Base-by-base conservation (phyloP, 441 rosid species). In the Populus hybrid region DNA sequence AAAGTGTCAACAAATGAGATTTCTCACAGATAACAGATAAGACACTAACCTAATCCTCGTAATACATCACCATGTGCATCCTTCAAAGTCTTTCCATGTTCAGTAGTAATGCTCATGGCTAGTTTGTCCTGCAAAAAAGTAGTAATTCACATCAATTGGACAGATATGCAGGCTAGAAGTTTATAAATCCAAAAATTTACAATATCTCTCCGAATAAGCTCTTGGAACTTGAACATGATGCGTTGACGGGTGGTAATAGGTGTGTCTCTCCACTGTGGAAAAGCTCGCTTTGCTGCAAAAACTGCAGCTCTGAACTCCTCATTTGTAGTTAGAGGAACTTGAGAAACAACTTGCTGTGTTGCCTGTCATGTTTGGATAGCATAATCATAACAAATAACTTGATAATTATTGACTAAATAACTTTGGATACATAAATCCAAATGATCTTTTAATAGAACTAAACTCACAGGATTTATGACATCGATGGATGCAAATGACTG, bases 11-110 rank as follows among this genome's bases (percentile, higher is more conserved):
- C 35, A 56, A 24, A 69, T 23, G 71, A 71, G 24, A 82, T 38
- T 33, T 21, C 68, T 40, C 64, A 29, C 20, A 64, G 56, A 38
- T 73, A 78, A 50, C 69, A 53, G 12, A 79, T 12, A 61, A 50
- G 66, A 76, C 42, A 80, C 90, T 79, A 77, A 91, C 97, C 97
- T 83, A 94, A 81, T 23, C 99, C 99, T 77, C 93, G 95, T 70
- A 91, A 90, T 74, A 94, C 94, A 82, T 94, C 99, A 78, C 91
- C 94, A 73, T 90, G 90, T 9, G 99, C 95, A 86, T 93, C 97
- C 87, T 93, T 92, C 83, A 93, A 83, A 7, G 99, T 84, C 90
- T 93, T 94, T 76, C 99, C 98, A 79, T 94, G 99, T 82, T 94
- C 99, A 1, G 90, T 83, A 2, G 98, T 94, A 33, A 94, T 94